phyloP scores from a whole-genome alignment of 495 filamentous ascomycete species.

The Daldinia decipiens region DNA sequence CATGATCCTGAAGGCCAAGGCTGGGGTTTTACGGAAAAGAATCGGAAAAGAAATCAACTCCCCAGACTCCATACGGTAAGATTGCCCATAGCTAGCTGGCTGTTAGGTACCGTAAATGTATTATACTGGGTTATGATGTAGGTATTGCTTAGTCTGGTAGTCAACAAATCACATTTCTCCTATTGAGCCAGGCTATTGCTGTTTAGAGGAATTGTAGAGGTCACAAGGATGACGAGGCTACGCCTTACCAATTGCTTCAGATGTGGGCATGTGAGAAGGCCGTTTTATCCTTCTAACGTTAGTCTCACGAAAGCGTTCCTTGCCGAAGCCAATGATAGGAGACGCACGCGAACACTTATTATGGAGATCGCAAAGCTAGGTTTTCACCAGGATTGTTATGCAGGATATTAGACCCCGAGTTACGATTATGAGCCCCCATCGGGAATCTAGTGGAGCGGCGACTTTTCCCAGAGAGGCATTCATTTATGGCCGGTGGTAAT shows the following conservation, averaged over 20 bases:
- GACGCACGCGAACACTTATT: conserved; percentile 45
- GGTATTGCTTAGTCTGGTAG: conserved; percentile 17
- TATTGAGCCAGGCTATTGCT: conserved; percentile 15
- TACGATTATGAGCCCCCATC: conserved; percentile 44
- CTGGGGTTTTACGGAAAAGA: conserved; percentile 44
- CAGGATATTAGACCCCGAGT: conserved; percentile 44
- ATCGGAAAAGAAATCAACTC: conserved; percentile 42
- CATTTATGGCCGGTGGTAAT: conserved; percentile 32
- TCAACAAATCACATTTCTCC: conserved; percentile 29
- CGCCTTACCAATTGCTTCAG: conserved; percentile 29
- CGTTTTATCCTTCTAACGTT: conserved; percentile 41
- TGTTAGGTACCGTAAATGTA: conserved; percentile 1
- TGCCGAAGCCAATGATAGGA: conserved; percentile 38
- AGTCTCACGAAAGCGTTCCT: conserved; percentile 44
- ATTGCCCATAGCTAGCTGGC: conserved; percentile 20
- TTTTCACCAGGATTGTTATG: conserved; percentile 46
- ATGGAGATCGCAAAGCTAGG: conserved; percentile 39
- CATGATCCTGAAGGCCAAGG: conserved; percentile 38
- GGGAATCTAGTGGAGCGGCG: conserved; percentile 45
- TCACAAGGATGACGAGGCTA: conserved; percentile 47
- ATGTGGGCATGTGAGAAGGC: conserved; percentile 45
- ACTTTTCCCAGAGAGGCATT: conserved; percentile 44
- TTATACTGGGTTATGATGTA: conserved; percentile 18
- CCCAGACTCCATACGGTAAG: conserved; percentile 36
- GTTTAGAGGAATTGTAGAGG: conserved; percentile 23